phyloP scores from a whole-genome alignment of 2,329 filamentous ascomycete genomes.

The Incumbomyces delicatus region DNA sequence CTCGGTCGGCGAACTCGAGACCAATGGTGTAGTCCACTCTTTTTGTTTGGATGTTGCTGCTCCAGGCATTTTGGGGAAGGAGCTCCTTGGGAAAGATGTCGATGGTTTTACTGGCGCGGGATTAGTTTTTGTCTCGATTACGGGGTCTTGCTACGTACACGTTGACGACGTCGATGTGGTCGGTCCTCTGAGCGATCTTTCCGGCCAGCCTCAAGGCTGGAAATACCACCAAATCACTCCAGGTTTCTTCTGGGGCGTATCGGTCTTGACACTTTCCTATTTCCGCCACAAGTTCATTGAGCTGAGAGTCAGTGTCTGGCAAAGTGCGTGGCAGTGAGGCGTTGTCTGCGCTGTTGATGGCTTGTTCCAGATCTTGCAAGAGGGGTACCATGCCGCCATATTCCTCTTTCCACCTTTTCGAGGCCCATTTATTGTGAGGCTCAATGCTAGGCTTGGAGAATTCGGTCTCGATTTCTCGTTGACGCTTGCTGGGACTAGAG shows the following conservation, averaged over 20 bases:
- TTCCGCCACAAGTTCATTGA: too few species aligned
- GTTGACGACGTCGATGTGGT: too few species aligned
- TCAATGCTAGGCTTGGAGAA: neutral
- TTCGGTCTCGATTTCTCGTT: neutral
- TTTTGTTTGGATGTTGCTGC: neutral
- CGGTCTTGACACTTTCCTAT: neutral
- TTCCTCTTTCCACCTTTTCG: too few species aligned
- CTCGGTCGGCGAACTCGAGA: neutral
- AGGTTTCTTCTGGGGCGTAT: neutral
- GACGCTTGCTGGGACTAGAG: neutral
- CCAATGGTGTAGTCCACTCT: neutral
- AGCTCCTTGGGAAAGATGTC: neutral
- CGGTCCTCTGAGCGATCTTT: neutral
- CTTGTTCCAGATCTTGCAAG: neutral
- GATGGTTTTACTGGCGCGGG: neutral
- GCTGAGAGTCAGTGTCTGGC: too few species aligned
- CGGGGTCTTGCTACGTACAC: too few species aligned
- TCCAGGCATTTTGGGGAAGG: neutral
- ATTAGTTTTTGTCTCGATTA: too few species aligned
- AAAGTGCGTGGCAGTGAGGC: neutral
- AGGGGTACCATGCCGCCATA: too few species aligned
- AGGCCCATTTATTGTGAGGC: neutral
- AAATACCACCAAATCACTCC: neutral
- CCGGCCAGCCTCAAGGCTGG: neutral
- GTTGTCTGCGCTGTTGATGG: neutral